Evolutionary conservation across 768 basidiomycete genomes (phyloP).

Genomic region (Cantharellus anzutake): DNA sequence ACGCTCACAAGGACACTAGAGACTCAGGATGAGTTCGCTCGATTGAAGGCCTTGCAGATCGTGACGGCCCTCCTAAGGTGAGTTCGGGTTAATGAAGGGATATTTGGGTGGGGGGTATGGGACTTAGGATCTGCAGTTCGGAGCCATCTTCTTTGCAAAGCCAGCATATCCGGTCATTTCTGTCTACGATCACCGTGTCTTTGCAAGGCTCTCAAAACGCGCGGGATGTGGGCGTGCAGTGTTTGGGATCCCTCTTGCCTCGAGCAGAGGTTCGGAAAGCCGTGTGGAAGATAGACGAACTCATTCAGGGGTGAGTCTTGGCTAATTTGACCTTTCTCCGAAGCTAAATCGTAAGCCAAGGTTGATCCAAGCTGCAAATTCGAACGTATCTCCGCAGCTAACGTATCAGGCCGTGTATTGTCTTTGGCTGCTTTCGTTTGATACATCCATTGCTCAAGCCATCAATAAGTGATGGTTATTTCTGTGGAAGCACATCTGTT

Average conservation of each 20-base stretch:
- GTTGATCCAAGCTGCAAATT: constrained; percentile 63
- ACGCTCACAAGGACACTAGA: constrained; percentile 41
- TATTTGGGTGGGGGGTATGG: neutral
- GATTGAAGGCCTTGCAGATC: constrained; percentile 75
- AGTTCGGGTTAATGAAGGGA: neutral
- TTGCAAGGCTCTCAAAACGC: constrained; percentile 38
- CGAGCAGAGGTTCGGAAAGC: constrained; percentile 62
- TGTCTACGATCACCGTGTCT: constrained; percentile 38
- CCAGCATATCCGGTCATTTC: constrained; percentile 39
- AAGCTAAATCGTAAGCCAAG: constrained; percentile 21
- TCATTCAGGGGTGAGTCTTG: constrained; percentile 41
- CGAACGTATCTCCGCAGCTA: constrained; percentile 78
- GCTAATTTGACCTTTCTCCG: neutral
- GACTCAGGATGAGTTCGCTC: constrained; percentile 86
- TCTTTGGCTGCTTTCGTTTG: constrained; percentile 87
- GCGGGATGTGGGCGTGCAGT: constrained; percentile 83
- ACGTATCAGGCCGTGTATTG: constrained; percentile 87
- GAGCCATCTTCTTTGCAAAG: constrained; percentile 29
- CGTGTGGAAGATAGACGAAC: constrained; percentile 56
- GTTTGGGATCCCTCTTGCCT: constrained; percentile 66
- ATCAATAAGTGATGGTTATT: constrained; percentile 53
- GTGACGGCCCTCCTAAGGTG: constrained; percentile 52
- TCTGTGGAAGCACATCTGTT: too few species aligned
- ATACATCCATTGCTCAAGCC: constrained; percentile 63
- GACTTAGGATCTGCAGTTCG: constrained; percentile 12